These are phyloP conservation scores for Aspergillus ostianus DNA, from an alignment of 495 filamentous ascomycete species.

Conservation along the genomic window DNA sequence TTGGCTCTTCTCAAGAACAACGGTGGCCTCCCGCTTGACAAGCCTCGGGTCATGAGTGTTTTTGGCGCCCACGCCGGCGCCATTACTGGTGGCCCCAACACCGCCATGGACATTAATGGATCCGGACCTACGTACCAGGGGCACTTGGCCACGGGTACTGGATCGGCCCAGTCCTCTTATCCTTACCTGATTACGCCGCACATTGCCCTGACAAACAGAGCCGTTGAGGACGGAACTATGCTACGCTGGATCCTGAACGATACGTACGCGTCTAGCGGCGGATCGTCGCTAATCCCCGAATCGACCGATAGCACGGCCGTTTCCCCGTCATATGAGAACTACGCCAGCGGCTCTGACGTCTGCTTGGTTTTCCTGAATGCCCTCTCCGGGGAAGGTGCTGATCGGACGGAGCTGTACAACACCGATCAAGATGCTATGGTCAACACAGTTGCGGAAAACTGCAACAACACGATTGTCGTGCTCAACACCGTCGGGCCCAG, in stretches of 20 bases:
- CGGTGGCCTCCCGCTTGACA: conserved; percentile 50
- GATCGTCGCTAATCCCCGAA: conserved; percentile 14
- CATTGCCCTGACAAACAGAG: conserved; percentile 54
- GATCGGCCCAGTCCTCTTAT: conserved; percentile 34
- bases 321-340: conserved; percentile 14
- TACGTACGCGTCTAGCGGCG: conserved; percentile 34
- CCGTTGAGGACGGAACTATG: conserved; percentile 52
- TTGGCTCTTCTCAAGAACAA: conserved; percentile 63
- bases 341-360: conserved; percentile 58
- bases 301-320: conserved; percentile 17
- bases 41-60: conserved; percentile 52
- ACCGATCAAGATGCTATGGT: conserved; percentile 53
- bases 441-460: conserved; percentile 52
- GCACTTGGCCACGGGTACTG: conserved; percentile 20
- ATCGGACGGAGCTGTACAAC: conserved; percentile 52
- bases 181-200: conserved; percentile 55
- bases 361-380: conserved; percentile 60
- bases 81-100: conserved; percentile 64
- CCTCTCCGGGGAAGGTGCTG: conserved; percentile 56
- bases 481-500: conserved; percentile 59
- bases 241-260: conserved; percentile 40
- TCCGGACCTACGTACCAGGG: conserved; percentile 42
- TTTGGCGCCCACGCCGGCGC: conserved; percentile 62
- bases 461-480: conserved; percentile 68
- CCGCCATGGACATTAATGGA: conserved; percentile 30